phyloP scores from a whole-genome alignment of 805 yeast genomes.

The Candida ficus region DNA sequence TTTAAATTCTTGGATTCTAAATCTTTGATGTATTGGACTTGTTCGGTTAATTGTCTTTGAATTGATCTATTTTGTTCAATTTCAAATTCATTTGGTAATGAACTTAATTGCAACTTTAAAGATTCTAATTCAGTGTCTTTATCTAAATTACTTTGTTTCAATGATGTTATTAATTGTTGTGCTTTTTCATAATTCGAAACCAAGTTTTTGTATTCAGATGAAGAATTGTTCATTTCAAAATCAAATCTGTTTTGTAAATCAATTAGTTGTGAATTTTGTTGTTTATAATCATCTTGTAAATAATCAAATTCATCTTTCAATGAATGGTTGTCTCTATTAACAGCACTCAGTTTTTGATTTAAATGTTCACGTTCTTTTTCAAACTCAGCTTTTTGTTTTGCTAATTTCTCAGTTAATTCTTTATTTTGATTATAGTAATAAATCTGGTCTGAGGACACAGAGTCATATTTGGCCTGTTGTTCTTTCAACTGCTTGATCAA shows the following conservation, averaged over 20 bases:
- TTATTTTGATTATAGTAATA: conserved; percentile 32
- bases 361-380: conserved; percentile 15
- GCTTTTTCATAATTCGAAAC: neutral
- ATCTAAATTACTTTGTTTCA: conserved; percentile 2
- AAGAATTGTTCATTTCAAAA: neutral
- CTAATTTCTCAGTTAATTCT: conserved; percentile 24
- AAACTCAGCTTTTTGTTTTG: conserved; percentile 21
- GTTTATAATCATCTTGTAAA: conserved; percentile 6
- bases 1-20: conserved; percentile 48
- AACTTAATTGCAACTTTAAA: conserved; percentile 28
- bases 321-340: conserved; percentile 8
- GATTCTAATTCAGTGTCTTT: conserved; percentile 26
- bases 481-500: conserved; percentile 24
- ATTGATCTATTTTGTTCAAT: conserved; percentile 27
- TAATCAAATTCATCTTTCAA: conserved; percentile 6
- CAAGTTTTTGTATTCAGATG: no score
- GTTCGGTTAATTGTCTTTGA: conserved; percentile 33
- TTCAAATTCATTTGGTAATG: conserved; percentile 36
- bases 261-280: conserved; percentile 3
- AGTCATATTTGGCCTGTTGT: conserved; percentile 15
- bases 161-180: neutral
- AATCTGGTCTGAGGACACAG: conserved; percentile 27
- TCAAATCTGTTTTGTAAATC: neutral
- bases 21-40: conserved; percentile 39
- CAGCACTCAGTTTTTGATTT: conserved; percentile 16